Evolutionary conservation across 163 green algal species (phyloP).

Genomic region (Scenedesmus sp.): DNA sequence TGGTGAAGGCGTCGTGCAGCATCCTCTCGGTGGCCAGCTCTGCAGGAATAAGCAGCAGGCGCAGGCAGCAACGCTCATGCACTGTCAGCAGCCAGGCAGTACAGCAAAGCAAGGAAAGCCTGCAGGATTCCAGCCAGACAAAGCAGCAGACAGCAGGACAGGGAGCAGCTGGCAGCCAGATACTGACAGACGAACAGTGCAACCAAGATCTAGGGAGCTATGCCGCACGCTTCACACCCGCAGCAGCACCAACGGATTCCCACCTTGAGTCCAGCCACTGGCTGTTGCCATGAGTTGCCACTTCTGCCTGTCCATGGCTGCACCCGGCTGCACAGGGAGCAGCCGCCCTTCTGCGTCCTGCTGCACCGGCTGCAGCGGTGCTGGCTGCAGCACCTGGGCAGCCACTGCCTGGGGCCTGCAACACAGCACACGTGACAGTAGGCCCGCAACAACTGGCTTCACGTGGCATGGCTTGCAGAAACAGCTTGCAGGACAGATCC

Average conservation of each 20-base stretch:
- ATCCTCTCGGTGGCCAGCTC: slow-evolving; percentile 7
- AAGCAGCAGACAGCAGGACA: background rate
- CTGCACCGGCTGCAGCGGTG: slow-evolving; percentile 22
- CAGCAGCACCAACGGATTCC: background rate
- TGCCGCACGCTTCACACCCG: background rate
- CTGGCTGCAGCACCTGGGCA: slow-evolving; percentile 4
- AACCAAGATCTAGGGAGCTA: too few relatives aligned
- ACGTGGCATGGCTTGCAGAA: too few relatives aligned
- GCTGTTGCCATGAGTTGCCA: slow-evolving; percentile 39
- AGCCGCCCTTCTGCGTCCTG: slow-evolving; percentile 24
- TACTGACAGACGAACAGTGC: too few relatives aligned
- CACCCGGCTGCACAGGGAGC: background rate
- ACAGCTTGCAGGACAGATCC: background rate
- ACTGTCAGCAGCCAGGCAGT: background rate
- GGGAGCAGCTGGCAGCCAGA: background rate
- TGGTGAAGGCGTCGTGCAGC: slow-evolving; percentile 38
- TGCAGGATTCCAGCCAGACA: background rate
- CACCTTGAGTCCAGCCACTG: slow-evolving; percentile 35
- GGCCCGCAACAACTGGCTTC: background rate
- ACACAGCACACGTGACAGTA: background rate
- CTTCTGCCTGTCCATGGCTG: slow-evolving; percentile 7
- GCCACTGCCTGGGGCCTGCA: slow-evolving; percentile 14
- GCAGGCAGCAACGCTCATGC: too few relatives aligned
- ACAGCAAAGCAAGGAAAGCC: background rate
- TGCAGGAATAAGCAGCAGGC: slow-evolving; percentile 3